Conservation (phyloP, 305 asterid species). For the Fraxinus baroniana region DNA sequence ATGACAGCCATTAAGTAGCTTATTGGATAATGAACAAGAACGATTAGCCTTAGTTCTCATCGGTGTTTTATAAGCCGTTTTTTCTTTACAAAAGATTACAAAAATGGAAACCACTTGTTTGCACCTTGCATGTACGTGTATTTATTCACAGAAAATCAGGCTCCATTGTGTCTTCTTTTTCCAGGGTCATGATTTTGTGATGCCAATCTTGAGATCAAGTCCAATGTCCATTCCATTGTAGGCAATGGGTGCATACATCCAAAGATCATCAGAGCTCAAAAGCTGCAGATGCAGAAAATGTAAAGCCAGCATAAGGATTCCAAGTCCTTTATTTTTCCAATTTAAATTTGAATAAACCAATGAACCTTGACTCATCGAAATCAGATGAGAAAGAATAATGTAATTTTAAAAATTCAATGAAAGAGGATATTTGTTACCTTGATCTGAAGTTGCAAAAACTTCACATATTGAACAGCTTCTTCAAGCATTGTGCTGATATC, state of each 20-base stretch:
- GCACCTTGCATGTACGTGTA: neutral
- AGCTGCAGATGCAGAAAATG: constrained; percentile 23
- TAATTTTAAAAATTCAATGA: neutral
- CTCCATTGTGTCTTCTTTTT: neutral
- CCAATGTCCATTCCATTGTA: constrained; percentile 45
- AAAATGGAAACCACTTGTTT: neutral
- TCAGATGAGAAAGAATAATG: neutral
- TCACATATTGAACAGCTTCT: constrained; percentile 13
- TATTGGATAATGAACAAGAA: neutral
- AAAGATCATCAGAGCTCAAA: constrained; percentile 41
- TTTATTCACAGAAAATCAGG: constrained; percentile 13
- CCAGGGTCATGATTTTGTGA: constrained; percentile 12
- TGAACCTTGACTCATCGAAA: neutral
- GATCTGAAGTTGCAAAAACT: constrained; percentile 17
- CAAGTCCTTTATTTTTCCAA: neutral
- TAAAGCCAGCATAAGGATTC: neutral
- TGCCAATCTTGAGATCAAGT: constrained; percentile 4
- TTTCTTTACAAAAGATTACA: neutral
- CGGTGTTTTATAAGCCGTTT: neutral
- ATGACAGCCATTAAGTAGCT: neutral
- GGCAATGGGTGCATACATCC: constrained; percentile 47
- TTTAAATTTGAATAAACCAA: neutral
- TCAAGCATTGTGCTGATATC: constrained; percentile 25
- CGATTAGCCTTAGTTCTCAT: neutral
- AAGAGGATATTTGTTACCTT: neutral